Conservation (phyloP, 305 asterid genomes). For the Fraxinus platypoda region DNA sequence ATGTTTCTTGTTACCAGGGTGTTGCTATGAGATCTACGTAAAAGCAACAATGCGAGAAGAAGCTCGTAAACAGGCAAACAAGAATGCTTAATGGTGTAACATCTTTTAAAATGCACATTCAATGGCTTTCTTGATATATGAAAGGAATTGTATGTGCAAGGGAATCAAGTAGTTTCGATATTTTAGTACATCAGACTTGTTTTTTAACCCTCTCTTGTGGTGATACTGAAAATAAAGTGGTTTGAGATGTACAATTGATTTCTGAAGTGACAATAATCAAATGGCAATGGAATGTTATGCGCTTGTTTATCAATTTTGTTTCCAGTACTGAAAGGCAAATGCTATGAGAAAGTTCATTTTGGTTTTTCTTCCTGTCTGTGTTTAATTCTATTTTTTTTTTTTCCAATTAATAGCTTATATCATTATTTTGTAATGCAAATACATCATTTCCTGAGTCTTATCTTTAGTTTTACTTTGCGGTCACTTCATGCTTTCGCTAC, state of each 20-base stretch:
- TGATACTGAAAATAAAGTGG: slow-evolving; percentile 14
- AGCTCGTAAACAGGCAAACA: background rate
- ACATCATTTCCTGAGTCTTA: background rate
- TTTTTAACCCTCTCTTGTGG: background rate
- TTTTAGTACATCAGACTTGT: background rate
- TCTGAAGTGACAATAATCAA: background rate
- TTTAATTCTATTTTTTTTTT: background rate
- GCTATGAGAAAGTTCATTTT: background rate
- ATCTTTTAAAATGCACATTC: background rate
- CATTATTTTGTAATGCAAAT: background rate
- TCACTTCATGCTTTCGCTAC: background rate
- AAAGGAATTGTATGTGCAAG: background rate
- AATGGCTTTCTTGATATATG: background rate
- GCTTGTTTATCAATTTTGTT: background rate
- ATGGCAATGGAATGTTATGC: background rate
- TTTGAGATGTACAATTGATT: background rate
- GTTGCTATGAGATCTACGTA: slow-evolving; percentile 7
- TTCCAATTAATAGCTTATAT: background rate
- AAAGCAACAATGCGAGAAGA: slow-evolving; percentile 5
- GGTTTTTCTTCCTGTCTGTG: background rate
- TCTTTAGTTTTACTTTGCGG: background rate
- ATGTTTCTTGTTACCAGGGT: background rate
- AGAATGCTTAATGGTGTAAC: background rate
- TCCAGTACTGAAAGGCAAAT: background rate
- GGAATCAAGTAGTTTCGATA: background rate